Base-by-base conservation (phyloP, 2,329 filamentous ascomycete species). In the Colletotrichum viniferum region DNA sequence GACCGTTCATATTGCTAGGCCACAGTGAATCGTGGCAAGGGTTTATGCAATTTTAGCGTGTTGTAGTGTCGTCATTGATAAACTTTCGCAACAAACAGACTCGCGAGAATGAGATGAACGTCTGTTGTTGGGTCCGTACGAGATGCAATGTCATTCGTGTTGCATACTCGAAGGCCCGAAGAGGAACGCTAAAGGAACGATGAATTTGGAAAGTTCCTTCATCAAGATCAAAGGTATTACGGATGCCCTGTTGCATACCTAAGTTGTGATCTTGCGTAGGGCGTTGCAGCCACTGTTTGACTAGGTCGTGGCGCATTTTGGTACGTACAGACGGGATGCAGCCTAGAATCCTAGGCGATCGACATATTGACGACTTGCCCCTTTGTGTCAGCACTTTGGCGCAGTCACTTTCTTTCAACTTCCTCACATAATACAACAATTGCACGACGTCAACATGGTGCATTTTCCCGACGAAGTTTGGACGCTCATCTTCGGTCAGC, bases 91-190 rank as follows among this genome's bases (percentile, higher is more conserved):
- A 4, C 5, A 52, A 12, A 12, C 10, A 52, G 10, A 52, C n/a
- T 52, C 4, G 9, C 2, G 43, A 21, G 43, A 7, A 21, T 21
- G 10, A 12, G 4, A 21, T 21, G 4, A 52, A 10, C 6, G 10
- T 52, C 43, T 52, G 0, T 3, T 48, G 10, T 0, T n/a, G n/a
- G 0, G n/a, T 4, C n/a, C 43, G 21, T 52, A 52, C 43, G n/a
- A 13, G n/a, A 21, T 52, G 1, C 10, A 21, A 52, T 21, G 43
- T 13, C n/a, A 52, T 21, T 13, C 7, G 6, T 21, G n/a, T 52
- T 2, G 1, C n/a, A 52, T 21, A 13, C 43, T 24, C 1, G 12
- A 52, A 12, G 43, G 3, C 6, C 12, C 10, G n/a, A 52, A 21
- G n/a, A 52, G 10, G n/a, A 52, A 7, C 12, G n/a, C 1, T 52